Evolutionary conservation across 495 filamentous ascomycete species (phyloP), one percentile per base, ranked within the genome.

Genomic region (Gamarada debralockiae): DNA sequence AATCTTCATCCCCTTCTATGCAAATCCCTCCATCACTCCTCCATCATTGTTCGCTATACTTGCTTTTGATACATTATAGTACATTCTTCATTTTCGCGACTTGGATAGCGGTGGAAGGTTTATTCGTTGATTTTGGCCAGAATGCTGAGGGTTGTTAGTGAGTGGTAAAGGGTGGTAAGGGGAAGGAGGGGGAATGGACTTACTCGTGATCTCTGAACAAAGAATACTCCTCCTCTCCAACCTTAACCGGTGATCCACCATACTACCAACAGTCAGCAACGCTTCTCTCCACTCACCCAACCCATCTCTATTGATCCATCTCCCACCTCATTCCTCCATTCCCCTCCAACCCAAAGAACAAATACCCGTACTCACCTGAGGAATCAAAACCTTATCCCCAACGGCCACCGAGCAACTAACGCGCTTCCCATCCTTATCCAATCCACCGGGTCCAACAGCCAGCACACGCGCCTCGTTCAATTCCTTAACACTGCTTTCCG

Each of bases 191-290:
- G 24, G 47, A 24, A 22, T 13, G 31, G 29, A 41, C 53, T 48
- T 51, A 97, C 93, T 99, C 93, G 73, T 89, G 85, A 71, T 99
- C 93, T 60, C 92, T 79, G 84, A 95, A 99, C 51, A 99, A 85
- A 55, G 85, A 83, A 74, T 82, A 97, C 77, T 97, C 93, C 57
- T 97, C 89, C 57, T 97, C 92, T 56, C 92, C 92, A 61, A 97
- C 90, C 82, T 97, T 97, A 70, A 99, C 81, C 48, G 95, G 86
- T 67, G 86, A 91, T 51, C 93, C 93, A 70, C 93, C 93, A 66
- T 87, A 99, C 93, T 98, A 59, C 55, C 58, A 20, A 17, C 36
- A 27, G 36, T 51, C 36, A 42, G 33, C 18, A 27, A 21, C 10
- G 24, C 17, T 12, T 47, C 3, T 47, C 27, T 31, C 40, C 50